Evolutionary conservation across 345 rosid species (phyloP), one percentile per base, ranked within the genome.

Genomic region (Lepidium africanum): DNA sequence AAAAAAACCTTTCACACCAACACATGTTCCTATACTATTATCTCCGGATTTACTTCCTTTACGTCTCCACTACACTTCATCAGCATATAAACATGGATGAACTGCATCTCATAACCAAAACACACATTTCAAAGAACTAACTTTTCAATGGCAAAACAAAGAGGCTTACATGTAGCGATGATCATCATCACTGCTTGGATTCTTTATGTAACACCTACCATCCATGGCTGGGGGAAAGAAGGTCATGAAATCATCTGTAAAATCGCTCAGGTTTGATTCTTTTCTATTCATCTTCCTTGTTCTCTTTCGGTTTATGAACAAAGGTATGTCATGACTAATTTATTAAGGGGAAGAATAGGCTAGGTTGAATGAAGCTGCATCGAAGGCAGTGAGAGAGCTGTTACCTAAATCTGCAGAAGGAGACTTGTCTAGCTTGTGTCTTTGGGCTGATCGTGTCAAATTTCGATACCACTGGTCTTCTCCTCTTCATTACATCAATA

Each of bases 391-490:
- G 59, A 80, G 81, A 72, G 61, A 78, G 14, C 78, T 92, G 52
- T 77, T 90, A 66, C 96, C 96, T 5, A 70, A 70, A 40, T 74
- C 56, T 17, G 93, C 88, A 16, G 79, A 80, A 12, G 81, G 82
- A 52, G 91, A 89, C 47, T 49, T 92, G 58, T 86, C 81, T 14
- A 90, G 85, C 63, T 61, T 81, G 14, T 88, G 97, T 45, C 69
- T 78, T 0, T 91, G 97, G 97, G 94, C 92, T 1, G 96, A 89
- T 70, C 77, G 12, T 10, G 86, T 87, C 21, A 87, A 71, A 83
- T 89, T 85, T 33, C 81, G 77, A 23, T 91, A 84, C 47, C 87
- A 52, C 21, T 91, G 97, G 96, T 86, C 92, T 35, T 38, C 83
- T 77, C 72, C 87, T 23, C 96, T 88, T 66, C 97, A 91, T 66